Percentiles rank a stretch among this genome's conserved stretches.
Conservation (phyloP, 495 filamentous ascomycete species). For the Aspergillus sclerotiicarbonarius region DNA sequence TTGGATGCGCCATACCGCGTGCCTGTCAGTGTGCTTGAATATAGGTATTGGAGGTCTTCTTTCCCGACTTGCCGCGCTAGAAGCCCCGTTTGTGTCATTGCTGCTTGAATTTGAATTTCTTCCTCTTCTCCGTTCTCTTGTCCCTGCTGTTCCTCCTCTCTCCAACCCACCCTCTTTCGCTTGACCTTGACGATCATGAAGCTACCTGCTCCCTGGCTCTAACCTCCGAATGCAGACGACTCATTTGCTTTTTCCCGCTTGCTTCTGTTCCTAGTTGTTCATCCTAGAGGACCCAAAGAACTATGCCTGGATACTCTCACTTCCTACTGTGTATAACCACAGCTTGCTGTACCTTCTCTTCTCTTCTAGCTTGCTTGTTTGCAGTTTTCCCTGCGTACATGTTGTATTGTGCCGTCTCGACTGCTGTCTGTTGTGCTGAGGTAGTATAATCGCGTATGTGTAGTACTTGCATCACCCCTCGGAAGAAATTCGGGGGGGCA, state of each 20-base stretch:
- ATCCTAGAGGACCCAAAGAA: constrained; percentile 16
- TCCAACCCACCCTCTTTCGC: constrained; percentile 20
- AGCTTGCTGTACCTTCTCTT: constrained; percentile 4
- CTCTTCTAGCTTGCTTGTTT: constrained; percentile 1
- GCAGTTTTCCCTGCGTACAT: background rate
- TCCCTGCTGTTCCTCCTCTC: constrained; percentile 24
- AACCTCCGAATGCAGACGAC: constrained; percentile 32
- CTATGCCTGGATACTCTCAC: constrained; percentile 14
- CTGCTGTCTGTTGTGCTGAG: background rate
- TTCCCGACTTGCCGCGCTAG: constrained; percentile 41
- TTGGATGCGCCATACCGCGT: constrained; percentile 27
- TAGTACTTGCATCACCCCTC: background rate
- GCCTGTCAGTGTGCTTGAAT: constrained; percentile 30
- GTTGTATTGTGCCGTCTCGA: background rate
- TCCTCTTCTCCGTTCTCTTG: constrained; percentile 9
- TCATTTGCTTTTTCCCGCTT: constrained; percentile 16
- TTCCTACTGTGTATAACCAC: constrained; percentile 17
- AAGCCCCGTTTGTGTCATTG: constrained; percentile 27
- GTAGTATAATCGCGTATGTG: background rate
- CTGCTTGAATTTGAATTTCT: constrained; percentile 10
- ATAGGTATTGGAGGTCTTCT: constrained; percentile 30
- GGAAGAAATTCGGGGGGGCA: background rate
- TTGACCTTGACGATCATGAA: constrained; percentile 22
- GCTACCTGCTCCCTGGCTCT: constrained; percentile 25
- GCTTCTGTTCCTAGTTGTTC: constrained; percentile 7